Percentiles rank a stretch among this genome's conserved stretches.
These are phyloP conservation scores for Phanerochaete sordida DNA, from an alignment of 768 basidiomycete genomes.

Conservation along the genomic window DNA sequence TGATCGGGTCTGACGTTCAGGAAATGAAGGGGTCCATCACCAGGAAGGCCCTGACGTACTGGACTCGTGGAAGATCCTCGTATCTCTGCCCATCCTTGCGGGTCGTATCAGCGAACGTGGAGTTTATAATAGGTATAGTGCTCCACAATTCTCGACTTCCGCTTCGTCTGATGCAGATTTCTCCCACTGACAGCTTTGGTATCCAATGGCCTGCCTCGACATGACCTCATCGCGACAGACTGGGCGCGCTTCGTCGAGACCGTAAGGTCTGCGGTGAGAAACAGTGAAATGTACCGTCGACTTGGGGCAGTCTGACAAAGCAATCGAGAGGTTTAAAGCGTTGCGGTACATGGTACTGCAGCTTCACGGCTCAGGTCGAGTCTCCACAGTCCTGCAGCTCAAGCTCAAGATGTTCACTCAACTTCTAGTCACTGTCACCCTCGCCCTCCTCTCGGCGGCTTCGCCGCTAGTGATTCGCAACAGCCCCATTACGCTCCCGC, in stretches of 20 bases:
- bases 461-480: constrained; percentile 1
- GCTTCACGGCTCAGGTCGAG: background rate
- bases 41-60: background rate
- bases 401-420: constrained; percentile 1
- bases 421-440: background rate
- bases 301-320: background rate
- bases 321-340: background rate
- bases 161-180: background rate
- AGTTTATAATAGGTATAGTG: background rate
- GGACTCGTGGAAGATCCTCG: background rate
- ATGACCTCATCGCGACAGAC: background rate
- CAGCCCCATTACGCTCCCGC: constrained; percentile 1
- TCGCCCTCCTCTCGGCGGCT: background rate
- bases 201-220: background rate
- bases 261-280: background rate
- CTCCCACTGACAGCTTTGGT: background rate
- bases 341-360: background rate
- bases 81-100: background rate
- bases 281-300: background rate
- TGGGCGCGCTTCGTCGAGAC: background rate
- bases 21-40: background rate
- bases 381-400: background rate
- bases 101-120: background rate
- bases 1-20: background rate
- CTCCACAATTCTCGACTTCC: background rate